Base-by-base conservation (phyloP, 2,329 filamentous ascomycete genomes). In the Xylariales sp. region DNA sequence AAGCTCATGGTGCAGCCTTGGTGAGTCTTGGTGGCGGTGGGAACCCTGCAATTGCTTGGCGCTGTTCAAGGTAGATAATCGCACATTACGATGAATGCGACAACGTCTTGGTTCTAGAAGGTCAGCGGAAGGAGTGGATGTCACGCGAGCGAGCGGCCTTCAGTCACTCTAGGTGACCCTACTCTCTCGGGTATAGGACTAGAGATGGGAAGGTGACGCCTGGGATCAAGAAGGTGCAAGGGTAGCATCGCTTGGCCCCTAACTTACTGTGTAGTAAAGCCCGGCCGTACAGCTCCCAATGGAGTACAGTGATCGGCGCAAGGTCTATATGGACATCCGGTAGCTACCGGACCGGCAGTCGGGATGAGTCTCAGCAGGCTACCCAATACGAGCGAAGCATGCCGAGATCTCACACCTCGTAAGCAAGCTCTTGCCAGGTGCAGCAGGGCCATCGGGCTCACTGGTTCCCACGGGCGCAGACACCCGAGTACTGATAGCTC, bases 1-100 rank as follows among this genome's bases (percentile, higher is more conserved):
- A 38, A 21, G 39, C 45, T 47, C 42, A 46, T 47, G 46, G 52
- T 50, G 37, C 40, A 39, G 36, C 22, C 44, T 36, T 40, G 35
- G 32, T 38, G 22, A 27, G 16, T 25, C 22, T 27, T 33, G 21
- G 19, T 40, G 11, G 22, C 22, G 29, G 19, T 39, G 42, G 36
- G 18, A 20, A 33, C 19, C 38, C 12, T 33, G 20, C 20, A n/a
- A 5, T 10, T 28, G 15, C 31, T 32, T 33, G 28, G 38, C 38
- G 12, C 19, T 7, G 38, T 27, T 25, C 8, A 32, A 11, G 31
- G 38, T 40, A 40, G 25, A 24, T 16, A 15, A 33, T 40, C 10
- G n/a, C 10, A 12, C 15, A 16, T 8, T 14, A 15, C 9, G 8
- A 7, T 8, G 9, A 32, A 32, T 21, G 38, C 33, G 31, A 40